phyloP scores from a whole-genome alignment of 495 filamentous ascomycete genomes.

The Penicillium coffeae region DNA sequence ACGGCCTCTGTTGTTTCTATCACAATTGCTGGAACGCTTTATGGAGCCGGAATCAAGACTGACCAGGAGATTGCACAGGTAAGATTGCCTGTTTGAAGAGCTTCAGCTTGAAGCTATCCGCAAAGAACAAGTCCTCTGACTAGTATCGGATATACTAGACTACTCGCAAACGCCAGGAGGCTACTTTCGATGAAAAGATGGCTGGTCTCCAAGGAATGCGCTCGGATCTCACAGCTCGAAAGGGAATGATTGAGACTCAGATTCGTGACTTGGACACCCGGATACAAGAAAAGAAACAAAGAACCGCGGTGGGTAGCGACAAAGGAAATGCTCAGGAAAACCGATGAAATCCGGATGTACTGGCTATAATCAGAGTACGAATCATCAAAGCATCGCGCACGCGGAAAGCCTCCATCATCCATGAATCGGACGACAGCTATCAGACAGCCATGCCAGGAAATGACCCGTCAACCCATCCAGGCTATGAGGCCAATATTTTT shows the following conservation, averaged over 20 bases:
- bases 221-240: conserved; percentile 46
- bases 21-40: conserved; percentile 50
- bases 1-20: conserved; percentile 45
- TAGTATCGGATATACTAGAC: conserved; percentile 18
- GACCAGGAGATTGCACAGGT: conserved; percentile 45
- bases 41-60: conserved; percentile 53
- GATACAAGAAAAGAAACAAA: conserved; percentile 37
- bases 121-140: background rate
- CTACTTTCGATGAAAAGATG: conserved; percentile 52
- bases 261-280: conserved; percentile 49
- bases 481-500: too few species aligned
- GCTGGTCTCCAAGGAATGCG: conserved; percentile 46
- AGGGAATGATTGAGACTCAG: conserved; percentile 53
- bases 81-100: background rate
- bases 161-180: conserved; percentile 41
- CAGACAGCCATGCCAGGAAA: too few species aligned
- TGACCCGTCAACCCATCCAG: too few species aligned
- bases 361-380: too few species aligned
- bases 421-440: background rate
- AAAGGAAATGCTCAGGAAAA: conserved; percentile 16
- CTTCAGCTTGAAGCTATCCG: background rate
- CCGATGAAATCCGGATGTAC: conserved; percentile 5
- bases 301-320: conserved; percentile 18
- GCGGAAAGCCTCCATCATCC: too few species aligned
- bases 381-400: too few species aligned